These are phyloP conservation scores for Flaveria robusta DNA, from an alignment of 129 eudicot species.

Conservation along the genomic window DNA sequence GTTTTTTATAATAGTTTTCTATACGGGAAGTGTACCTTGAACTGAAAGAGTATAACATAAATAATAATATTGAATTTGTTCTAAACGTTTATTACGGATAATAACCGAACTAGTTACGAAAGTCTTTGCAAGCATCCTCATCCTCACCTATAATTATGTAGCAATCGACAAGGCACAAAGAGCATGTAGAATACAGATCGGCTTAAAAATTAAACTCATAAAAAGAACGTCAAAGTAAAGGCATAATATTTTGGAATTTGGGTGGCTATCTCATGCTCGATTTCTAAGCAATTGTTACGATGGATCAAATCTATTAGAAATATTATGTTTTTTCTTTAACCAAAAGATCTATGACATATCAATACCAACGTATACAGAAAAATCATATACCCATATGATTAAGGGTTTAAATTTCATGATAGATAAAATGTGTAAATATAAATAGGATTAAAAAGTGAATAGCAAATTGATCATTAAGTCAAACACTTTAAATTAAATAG, in stretches of 20 bases:
- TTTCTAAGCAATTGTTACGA: too few relatives aligned
- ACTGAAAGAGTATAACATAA: not conserved
- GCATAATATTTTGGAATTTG: not conserved
- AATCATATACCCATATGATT: too few relatives aligned
- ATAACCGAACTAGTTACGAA: too few relatives aligned
- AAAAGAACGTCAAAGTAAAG: constrained; percentile 23
- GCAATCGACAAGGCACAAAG: constrained; percentile 23
- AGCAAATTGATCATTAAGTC: not conserved
- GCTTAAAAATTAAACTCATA: constrained; percentile 15
- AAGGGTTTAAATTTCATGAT: too few relatives aligned
- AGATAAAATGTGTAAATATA: too few relatives aligned
- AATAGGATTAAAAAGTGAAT: too few relatives aligned
- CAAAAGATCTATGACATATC: too few relatives aligned
- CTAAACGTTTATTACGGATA: not conserved
- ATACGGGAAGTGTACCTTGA: not conserved
- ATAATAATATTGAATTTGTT: not conserved
- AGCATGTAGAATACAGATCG: constrained; percentile 15
- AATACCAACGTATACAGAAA: too few relatives aligned
- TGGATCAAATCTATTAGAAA: too few relatives aligned
- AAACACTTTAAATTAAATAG: not conserved
- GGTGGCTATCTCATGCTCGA: too few relatives aligned
- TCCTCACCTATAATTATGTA: not conserved
- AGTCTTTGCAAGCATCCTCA: too few relatives aligned
- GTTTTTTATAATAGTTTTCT: not conserved
- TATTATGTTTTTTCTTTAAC: too few relatives aligned